Evolutionary conservation across 2,329 filamentous ascomycete genomes (phyloP).

Genomic region (Aaosphaeria pasadenensis): DNA sequence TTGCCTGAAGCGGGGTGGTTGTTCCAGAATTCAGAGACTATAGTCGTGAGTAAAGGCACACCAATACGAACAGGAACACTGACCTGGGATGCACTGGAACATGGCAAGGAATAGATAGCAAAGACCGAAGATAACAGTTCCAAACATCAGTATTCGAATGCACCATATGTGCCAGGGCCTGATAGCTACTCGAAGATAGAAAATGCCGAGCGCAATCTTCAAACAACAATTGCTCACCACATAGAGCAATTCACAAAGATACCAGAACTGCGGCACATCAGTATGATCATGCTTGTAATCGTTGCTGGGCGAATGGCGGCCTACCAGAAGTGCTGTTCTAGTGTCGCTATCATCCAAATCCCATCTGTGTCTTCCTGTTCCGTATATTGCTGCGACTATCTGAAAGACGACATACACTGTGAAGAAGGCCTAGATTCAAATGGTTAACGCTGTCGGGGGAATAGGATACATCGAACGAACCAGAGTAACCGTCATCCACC

Average conservation of each 20-base stretch:
- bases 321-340: slow-evolving; percentile 26
- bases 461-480: slow-evolving; percentile 6
- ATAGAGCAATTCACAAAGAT: slow-evolving; percentile 57
- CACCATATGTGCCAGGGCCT: slow-evolving; percentile 44
- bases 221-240: slow-evolving; percentile 47
- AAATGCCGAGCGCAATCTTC: slow-evolving; percentile 53
- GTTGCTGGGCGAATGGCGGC: neutral
- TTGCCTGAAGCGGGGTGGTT: slow-evolving; percentile 35
- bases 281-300: neutral
- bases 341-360: slow-evolving; percentile 30
- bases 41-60: slow-evolving; percentile 1
- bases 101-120: slow-evolving; percentile 51
- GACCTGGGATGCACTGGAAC: slow-evolving; percentile 51
- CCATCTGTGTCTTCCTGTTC: slow-evolving; percentile 27
- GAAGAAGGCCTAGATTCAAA: slow-evolving; percentile 27
- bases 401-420: slow-evolving; percentile 41
- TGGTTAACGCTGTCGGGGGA: too few species aligned
- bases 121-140: slow-evolving; percentile 45
- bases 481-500: slow-evolving; percentile 38
- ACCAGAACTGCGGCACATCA: slow-evolving; percentile 43
- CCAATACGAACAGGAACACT: neutral
- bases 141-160: slow-evolving; percentile 47
- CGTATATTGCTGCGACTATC: slow-evolving; percentile 32
- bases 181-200: slow-evolving; percentile 52
- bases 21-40: slow-evolving; percentile 51